Evolutionary conservation across 148 eudicot genomes (phyloP).

Genomic region (Rhododendron vialii): DNA sequence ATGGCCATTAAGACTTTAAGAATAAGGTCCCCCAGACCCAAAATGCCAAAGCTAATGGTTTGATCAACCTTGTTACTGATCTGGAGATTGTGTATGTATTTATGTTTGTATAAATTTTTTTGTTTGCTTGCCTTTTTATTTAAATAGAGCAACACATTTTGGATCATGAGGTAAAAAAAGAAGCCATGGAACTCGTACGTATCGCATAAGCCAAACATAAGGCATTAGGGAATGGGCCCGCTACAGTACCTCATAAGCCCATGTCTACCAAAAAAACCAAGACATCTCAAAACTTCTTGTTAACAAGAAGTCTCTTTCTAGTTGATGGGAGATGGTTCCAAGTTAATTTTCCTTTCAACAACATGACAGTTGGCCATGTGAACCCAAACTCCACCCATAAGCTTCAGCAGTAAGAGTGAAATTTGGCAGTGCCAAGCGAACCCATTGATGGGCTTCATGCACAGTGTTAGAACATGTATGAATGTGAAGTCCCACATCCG

Average conservation of each 20-base stretch:
- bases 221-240: background rate
- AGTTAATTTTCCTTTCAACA: background rate
- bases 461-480: no score
- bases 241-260: background rate
- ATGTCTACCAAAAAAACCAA: background rate
- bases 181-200: background rate
- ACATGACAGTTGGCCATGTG: background rate
- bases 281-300: background rate
- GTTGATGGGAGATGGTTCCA: background rate
- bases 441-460: background rate
- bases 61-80: no score
- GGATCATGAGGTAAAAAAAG: background rate
- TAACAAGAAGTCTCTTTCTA: no score
- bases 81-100: no score
- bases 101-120: no score
- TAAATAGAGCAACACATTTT: no score
- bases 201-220: background rate
- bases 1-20: no score
- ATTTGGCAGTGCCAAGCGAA: background rate
- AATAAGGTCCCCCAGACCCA: no score
- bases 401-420: background rate
- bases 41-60: no score
- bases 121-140: no score
- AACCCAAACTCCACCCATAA: background rate
- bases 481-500: no score